Percentiles rank a stretch among this genome's conserved stretches.
phyloP scores from a whole-genome alignment of 2,329 filamentous ascomycete species.

The Penicillium sp. region DNA sequence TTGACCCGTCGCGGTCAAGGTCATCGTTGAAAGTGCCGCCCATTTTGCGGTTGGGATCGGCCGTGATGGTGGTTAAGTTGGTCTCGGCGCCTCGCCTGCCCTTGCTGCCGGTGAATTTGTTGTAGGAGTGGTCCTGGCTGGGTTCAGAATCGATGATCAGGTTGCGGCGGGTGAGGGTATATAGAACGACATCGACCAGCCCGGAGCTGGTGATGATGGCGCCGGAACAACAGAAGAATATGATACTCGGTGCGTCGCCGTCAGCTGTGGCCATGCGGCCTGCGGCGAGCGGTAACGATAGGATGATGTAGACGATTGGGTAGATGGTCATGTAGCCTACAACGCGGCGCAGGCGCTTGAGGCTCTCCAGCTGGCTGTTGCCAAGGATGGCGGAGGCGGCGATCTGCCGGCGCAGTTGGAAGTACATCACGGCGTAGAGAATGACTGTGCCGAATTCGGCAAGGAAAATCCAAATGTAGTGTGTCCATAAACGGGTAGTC shows the following conservation, averaged over 20 bases:
- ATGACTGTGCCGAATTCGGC: conserved; percentile 52
- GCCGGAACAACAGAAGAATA: conserved; percentile 54
- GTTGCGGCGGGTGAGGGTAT: conserved; percentile 57
- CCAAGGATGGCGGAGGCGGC: conserved; percentile 39
- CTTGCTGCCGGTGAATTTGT: conserved; percentile 32
- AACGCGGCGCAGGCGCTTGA: conserved; percentile 44
- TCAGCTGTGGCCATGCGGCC: conserved; percentile 46
- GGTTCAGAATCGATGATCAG: conserved; percentile 54
- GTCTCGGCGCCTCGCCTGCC: conserved; percentile 28
- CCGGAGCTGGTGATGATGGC: conserved; percentile 60
- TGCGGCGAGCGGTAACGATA: conserved; percentile 63
- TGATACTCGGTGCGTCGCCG: conserved; percentile 34
- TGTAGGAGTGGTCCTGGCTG: conserved; percentile 38
- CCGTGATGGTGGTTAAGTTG: conserved; percentile 34
- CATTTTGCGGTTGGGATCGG: conserved; percentile 25
- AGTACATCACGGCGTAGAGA: conserved; percentile 51
- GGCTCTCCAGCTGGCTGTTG: conserved; percentile 38
- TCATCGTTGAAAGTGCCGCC: conserved; percentile 27
- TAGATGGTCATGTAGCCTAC: conserved; percentile 51
- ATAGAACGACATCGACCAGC: conserved; percentile 59
- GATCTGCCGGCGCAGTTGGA: conserved; percentile 50
- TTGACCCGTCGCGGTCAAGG: conserved; percentile 45
- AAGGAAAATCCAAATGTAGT: conserved; percentile 56
- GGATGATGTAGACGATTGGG: conserved; percentile 56
- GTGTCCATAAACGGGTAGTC: conserved; percentile 48